Conservation (phyloP, 306 rosid species). For the Rubus idaeus region DNA sequence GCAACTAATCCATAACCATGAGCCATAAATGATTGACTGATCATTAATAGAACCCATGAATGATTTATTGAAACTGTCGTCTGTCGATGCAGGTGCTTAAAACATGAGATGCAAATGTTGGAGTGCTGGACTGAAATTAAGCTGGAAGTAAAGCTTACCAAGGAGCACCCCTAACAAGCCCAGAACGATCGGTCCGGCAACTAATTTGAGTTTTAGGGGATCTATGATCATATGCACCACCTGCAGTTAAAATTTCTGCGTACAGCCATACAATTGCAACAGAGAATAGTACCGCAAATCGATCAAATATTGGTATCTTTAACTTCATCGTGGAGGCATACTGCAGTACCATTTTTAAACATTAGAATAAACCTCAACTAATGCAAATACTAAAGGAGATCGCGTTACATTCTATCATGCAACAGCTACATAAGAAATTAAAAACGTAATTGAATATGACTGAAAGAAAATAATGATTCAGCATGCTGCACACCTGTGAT, state of each 20-base stretch:
- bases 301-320: conserved; percentile 37
- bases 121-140: conserved; percentile 1
- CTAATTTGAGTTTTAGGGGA: conserved; percentile 66
- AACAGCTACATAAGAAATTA: conserved; percentile 6
- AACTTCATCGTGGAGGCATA: conserved; percentile 50
- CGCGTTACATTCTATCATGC: neutral
- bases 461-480: conserved; percentile 14
- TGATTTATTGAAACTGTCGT: neutral
- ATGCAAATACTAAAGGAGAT: neutral
- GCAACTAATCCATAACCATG: neutral
- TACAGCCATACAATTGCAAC: conserved; percentile 72
- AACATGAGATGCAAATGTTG: neutral
- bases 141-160: conserved; percentile 53
- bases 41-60: neutral
- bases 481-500: conserved; percentile 58
- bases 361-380: conserved; percentile 12
- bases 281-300: conserved; percentile 60
- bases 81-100: neutral
- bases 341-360: conserved; percentile 49
- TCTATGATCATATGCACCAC: conserved; percentile 71
- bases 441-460: conserved; percentile 1
- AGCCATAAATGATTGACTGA: conserved; percentile 10
- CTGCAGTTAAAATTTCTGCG: conserved; percentile 79
- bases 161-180: conserved; percentile 68
- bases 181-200: conserved; percentile 95